Conservation (phyloP, 176 grass and related monocot genomes). For the Oropetium thomaeum region DNA sequence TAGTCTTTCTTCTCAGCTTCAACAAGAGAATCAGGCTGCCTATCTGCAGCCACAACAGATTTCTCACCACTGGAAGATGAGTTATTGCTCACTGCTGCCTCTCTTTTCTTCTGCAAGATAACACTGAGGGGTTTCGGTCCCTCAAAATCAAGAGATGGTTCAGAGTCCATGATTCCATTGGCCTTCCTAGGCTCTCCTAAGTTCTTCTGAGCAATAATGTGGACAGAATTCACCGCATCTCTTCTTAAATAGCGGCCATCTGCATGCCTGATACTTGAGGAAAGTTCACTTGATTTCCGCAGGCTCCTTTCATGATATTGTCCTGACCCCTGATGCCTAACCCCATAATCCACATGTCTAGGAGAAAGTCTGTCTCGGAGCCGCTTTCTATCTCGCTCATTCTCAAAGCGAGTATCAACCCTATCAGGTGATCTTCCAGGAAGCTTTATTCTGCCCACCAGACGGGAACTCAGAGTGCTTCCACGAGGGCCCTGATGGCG, state of each 20-base stretch:
- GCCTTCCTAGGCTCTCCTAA: constrained; percentile 51
- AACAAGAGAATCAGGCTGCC: constrained; percentile 30
- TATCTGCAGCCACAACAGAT: constrained; percentile 7
- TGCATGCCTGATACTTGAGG: constrained; percentile 40
- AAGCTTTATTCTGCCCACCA: constrained; percentile 86
- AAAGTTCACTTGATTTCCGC: constrained; percentile 45
- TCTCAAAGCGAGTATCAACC: constrained; percentile 44
- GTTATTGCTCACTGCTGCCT: constrained; percentile 32
- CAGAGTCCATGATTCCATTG: constrained; percentile 31
- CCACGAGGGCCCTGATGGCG: constrained; percentile 35
- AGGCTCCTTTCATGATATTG: constrained; percentile 36
- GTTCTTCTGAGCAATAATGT: constrained; percentile 52
- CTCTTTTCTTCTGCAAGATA: constrained; percentile 84
- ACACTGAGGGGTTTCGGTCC: constrained; percentile 71
- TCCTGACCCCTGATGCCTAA: constrained; percentile 37
- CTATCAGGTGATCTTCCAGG: constrained; percentile 64
- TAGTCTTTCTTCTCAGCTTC: constrained; percentile 38
- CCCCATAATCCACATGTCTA: constrained; percentile 25
- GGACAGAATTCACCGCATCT: constrained; percentile 33
- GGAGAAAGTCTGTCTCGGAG: constrained; percentile 54
- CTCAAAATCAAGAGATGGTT: constrained; percentile 62
- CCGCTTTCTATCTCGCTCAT: constrained; percentile 55
- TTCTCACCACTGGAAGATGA: constrained; percentile 37
- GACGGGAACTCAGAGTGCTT: constrained; percentile 53
- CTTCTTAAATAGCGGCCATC: constrained; percentile 38